Percentiles rank a stretch among this genome's conserved stretches.
phyloP scores from a whole-genome alignment of 495 filamentous ascomycete species.

The Neurospora sp. region DNA sequence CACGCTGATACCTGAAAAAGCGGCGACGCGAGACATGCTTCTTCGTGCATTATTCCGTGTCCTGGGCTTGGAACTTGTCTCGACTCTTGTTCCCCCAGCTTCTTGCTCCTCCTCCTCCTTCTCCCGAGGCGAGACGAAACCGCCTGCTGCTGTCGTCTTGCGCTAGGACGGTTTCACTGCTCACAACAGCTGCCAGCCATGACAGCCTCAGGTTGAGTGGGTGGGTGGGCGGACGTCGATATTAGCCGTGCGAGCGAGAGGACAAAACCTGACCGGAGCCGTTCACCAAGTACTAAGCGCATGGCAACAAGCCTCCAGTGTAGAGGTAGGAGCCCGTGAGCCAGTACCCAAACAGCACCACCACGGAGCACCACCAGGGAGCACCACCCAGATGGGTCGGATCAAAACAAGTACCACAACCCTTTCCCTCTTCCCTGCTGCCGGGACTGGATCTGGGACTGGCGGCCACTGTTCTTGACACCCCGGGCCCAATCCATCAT shows the following conservation, averaged over 20 bases:
- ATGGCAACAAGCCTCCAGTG: neutral
- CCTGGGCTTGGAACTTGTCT: neutral
- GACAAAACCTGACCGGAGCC: neutral
- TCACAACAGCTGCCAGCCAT: neutral
- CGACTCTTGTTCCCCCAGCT: neutral
- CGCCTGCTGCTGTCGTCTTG: neutral
- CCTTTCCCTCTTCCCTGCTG: conserved; percentile 1
- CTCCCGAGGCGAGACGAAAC: neutral
- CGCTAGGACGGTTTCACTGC: neutral
- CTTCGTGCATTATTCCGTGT: neutral
- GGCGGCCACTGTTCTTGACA: neutral
- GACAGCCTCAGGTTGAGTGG: neutral
- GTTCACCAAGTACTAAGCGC: neutral
- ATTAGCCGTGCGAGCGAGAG: neutral
- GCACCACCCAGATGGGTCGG: neutral
- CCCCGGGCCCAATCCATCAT: neutral
- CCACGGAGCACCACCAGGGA: neutral
- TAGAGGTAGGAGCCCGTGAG: neutral
- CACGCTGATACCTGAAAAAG: neutral
- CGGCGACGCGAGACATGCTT: neutral
- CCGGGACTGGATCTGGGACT: neutral
- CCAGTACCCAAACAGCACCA: neutral
- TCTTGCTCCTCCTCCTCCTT: neutral
- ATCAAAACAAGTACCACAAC: conserved; percentile 1
- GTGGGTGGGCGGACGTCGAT: neutral